These are phyloP conservation scores for Uncinocarpus reesii DNA, from an alignment of 2,329 filamentous ascomycete genomes.

Conservation along the genomic window DNA sequence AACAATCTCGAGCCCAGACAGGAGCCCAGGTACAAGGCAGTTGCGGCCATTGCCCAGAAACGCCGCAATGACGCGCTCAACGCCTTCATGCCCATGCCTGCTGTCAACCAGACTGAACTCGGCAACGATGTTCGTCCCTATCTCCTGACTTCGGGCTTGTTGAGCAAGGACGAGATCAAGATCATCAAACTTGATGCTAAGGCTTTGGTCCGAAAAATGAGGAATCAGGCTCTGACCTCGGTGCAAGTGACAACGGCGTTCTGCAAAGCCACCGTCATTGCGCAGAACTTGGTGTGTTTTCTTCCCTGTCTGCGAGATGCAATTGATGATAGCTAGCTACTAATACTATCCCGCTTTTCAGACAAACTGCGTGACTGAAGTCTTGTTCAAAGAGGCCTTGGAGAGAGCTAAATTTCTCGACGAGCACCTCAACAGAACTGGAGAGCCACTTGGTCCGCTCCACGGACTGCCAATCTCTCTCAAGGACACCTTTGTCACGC, in stretches of 20 bases:
- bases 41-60: conserved; percentile 27
- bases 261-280: conserved; percentile 47
- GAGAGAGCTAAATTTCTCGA: conserved; percentile 42
- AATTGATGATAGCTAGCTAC: conserved; percentile 21
- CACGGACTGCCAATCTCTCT: conserved; percentile 52
- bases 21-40: conserved; percentile 1
- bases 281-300: conserved; percentile 47
- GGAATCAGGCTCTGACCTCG: conserved; percentile 42
- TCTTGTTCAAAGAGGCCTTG: conserved; percentile 46
- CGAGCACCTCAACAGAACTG: conserved; percentile 34
- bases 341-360: conserved; percentile 20
- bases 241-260: conserved; percentile 48
- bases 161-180: conserved; percentile 41
- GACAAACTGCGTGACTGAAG: conserved; percentile 52
- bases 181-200: conserved; percentile 37
- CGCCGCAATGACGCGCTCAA: conserved; percentile 25
- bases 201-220: conserved; percentile 28
- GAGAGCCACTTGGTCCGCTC: conserved; percentile 46
- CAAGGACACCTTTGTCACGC: conserved; percentile 41
- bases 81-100: conserved; percentile 7
- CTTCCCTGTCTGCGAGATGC: conserved; percentile 13
- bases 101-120: conserved; percentile 3
- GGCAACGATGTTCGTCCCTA: conserved; percentile 9
- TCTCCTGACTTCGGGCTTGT: conserved; percentile 44
- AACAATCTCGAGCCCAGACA: neutral